phyloP scores from a whole-genome alignment of 768 basidiomycete genomes.

The Dioszegia crocea region DNA sequence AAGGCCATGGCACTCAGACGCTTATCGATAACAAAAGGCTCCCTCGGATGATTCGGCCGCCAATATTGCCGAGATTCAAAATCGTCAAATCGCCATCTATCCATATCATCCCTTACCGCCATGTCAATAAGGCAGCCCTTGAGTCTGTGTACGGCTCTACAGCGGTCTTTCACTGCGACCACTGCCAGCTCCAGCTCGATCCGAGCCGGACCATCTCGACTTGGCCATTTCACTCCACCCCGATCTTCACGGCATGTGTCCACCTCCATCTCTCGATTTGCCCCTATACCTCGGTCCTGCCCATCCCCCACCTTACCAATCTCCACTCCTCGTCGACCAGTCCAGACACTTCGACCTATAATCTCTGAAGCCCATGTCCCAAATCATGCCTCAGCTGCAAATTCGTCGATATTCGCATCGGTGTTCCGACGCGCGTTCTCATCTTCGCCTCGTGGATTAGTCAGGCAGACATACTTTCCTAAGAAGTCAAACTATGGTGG shows the following conservation, averaged over 20 bases:
- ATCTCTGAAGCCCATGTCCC: background rate
- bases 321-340: background rate
- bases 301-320: background rate
- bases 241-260: background rate
- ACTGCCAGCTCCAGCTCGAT: background rate
- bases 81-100: background rate
- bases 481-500: slow-evolving; percentile 25
- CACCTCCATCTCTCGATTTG: background rate
- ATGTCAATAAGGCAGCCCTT: background rate
- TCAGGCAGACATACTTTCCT: slow-evolving; percentile 32
- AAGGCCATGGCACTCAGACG: no score
- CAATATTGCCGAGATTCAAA: no score
- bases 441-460: background rate
- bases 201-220: background rate
- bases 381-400: background rate
- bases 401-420: background rate
- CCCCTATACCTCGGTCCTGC: background rate
- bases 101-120: background rate
- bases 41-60: no score
- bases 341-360: background rate
- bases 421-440: slow-evolving; percentile 15
- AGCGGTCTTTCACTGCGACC: background rate
- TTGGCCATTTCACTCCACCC: background rate
- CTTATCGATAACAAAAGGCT: no score
- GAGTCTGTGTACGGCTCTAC: background rate